Evolutionary conservation across 345 rosid genomes (phyloP).

Genomic region (Sisymbrium altissimum): DNA sequence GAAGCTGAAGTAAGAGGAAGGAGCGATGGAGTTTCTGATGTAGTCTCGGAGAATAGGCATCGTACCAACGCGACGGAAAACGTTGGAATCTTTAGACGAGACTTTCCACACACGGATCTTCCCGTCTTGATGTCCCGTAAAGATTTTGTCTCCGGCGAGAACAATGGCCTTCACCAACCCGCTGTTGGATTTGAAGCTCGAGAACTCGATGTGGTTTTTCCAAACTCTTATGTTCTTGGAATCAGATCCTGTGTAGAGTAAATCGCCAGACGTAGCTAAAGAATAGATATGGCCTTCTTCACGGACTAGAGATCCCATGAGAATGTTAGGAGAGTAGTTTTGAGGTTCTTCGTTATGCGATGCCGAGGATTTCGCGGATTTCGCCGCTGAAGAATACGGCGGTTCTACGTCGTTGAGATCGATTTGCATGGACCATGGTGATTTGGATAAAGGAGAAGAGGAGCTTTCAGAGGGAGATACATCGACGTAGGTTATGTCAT

Average conservation of each 20-base stretch:
- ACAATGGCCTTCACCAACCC: conserved; percentile 85
- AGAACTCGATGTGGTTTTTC: conserved; percentile 69
- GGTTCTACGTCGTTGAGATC: not conserved
- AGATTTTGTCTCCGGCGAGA: conserved; percentile 57
- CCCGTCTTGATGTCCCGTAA: conserved; percentile 92
- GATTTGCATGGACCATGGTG: conserved; percentile 62
- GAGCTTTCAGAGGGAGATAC: conserved; percentile 25
- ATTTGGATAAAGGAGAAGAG: conserved; percentile 45
- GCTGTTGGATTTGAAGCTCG: conserved; percentile 75
- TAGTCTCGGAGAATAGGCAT: conserved; percentile 63
- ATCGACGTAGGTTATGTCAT: conserved; percentile 29
- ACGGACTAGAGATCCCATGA: conserved; percentile 75
- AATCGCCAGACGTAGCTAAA: conserved; percentile 59
- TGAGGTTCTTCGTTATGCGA: not conserved
- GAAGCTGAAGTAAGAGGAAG: conserved; percentile 55
- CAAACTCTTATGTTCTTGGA: conserved; percentile 90
- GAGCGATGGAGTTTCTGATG: conserved; percentile 52
- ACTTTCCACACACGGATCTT: conserved; percentile 78
- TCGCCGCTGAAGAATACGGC: not conserved
- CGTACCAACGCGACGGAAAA: conserved; percentile 61
- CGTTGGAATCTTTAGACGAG: conserved; percentile 42
- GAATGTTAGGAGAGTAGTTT: conserved; percentile 41
- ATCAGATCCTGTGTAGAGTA: conserved; percentile 83
- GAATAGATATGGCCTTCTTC: conserved; percentile 94
- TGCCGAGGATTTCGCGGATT: not conserved